Base-by-base conservation (phyloP, 2,329 filamentous ascomycete genomes). In the Fusarium torulosum region DNA sequence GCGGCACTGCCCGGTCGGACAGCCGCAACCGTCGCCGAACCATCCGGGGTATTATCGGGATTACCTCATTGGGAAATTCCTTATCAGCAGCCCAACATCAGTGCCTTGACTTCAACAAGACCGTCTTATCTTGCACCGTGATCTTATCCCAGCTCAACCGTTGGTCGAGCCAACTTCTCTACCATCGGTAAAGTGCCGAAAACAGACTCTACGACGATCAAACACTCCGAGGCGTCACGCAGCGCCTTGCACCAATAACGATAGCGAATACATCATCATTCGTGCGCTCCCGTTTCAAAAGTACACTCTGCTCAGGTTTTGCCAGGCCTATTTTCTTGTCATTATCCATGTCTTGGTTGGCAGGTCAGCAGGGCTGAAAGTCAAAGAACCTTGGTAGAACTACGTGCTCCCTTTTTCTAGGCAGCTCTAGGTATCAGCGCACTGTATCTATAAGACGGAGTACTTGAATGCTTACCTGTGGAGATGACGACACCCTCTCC, bases 401-500 rank as follows among this genome's bases (percentile, higher is more conserved):
- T 7, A 11, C 15, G 8, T n/a, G 31, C 23, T 41, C 25, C 25
- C 25, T 25, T 25, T 29, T 45, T 58, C 63, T 44, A 67, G 63
- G 64, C 57, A 63, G 25, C 49, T 47, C 33, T 4, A 63, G 38
- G 66, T 69, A 68, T 23, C 41, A 38, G 7, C 29, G 7, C 15
- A 38, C 29, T 31, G 9, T 40, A 37, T 40, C n/a, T 17, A 4
- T 13, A 4, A 15, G 7, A 6, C 19, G 6, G 2, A 2, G 10
- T 53, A 61, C 56, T 3, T 31, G 6, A 11, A 17, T 4, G 47
- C 35, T 25, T 50, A 45, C 27, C 25, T 9, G 27, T 21, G n/a
- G 6, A 55, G 21, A 70, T 69, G 67, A 69, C 63, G 67, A 69
- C 67, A 70, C 67, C 66, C 67, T 70, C 67, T 50, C n/a, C n/a